Evolutionary conservation across 1,139 yeast genomes (phyloP).

Genomic region (Geotrichum phurueaensis): DNA sequence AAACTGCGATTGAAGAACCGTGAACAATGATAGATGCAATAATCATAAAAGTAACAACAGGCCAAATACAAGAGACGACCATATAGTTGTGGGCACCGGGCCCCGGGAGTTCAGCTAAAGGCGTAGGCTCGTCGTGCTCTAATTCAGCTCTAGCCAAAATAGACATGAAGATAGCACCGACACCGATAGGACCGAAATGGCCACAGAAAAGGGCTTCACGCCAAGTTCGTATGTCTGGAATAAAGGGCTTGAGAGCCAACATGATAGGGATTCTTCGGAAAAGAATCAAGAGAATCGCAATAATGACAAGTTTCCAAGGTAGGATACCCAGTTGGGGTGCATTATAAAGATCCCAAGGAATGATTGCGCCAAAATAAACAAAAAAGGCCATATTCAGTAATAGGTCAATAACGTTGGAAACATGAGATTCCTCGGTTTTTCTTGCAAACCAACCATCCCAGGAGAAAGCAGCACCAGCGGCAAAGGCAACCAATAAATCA

Average conservation of each 20-base stretch:
- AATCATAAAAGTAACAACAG: constrained; percentile 77
- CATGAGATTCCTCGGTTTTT: constrained; percentile 86
- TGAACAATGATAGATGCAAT: constrained; percentile 86
- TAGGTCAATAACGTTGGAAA: constrained; percentile 86
- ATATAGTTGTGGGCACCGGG: constrained; percentile 55
- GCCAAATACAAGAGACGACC: constrained; percentile 78
- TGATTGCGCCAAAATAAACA: constrained; percentile 88
- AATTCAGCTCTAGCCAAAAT: constrained; percentile 77
- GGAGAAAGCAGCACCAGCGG: constrained; percentile 94
- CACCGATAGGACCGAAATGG: constrained; percentile 98
- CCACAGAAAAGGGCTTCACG: constrained; percentile 94
- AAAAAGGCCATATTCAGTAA: constrained; percentile 70
- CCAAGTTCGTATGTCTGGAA: constrained; percentile 93
- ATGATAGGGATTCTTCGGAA: constrained; percentile 88
- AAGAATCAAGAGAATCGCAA: constrained; percentile 78
- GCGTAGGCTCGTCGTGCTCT: constrained; percentile 62
- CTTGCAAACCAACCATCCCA: constrained; percentile 94
- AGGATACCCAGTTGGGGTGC: constrained; percentile 57
- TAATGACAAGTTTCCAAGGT: constrained; percentile 77
- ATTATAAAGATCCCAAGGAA: constrained; percentile 88
- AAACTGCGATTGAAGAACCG: constrained; percentile 94
- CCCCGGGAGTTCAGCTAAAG: constrained; percentile 50
- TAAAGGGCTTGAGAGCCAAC: constrained; percentile 64
- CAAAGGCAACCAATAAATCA: constrained; percentile 85
- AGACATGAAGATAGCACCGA: constrained; percentile 90